These are phyloP conservation scores for Solanum bukasovii DNA, from an alignment of 257 asterid species.

Conservation along the genomic window DNA sequence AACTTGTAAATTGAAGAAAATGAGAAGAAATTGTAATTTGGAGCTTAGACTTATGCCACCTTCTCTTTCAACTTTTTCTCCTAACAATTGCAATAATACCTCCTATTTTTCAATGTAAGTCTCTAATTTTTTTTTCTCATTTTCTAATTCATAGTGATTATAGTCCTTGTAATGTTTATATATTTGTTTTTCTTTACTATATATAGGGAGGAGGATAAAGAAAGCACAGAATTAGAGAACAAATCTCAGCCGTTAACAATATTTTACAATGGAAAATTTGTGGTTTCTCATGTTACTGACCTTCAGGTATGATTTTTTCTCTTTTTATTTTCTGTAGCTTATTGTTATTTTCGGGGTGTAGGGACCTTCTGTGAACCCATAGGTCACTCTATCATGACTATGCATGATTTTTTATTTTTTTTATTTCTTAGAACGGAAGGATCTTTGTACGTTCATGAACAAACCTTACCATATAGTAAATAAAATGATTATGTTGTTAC, in stretches of 20 bases:
- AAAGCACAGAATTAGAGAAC: background rate
- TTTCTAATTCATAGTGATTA: background rate
- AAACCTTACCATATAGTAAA: too few species aligned
- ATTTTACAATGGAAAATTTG: conserved; percentile 42
- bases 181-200: background rate
- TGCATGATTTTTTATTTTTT: too few species aligned
- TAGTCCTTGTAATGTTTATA: background rate
- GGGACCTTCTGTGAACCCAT: too few species aligned
- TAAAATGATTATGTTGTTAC: too few species aligned
- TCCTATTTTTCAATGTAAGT: background rate
- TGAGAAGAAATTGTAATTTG: conserved; percentile 18
- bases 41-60: conserved; percentile 18
- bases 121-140: background rate
- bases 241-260: conserved; percentile 25
- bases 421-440: too few species aligned
- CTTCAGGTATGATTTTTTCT: conserved; percentile 8
- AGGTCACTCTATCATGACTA: too few species aligned
- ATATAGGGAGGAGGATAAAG: background rate
- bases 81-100: background rate
- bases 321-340: too few species aligned
- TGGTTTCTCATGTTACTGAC: conserved; percentile 44
- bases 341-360: too few species aligned
- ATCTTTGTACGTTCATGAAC: too few species aligned
- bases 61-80: background rate
- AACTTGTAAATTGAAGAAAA: background rate